Evolutionary conservation across 176 grass and related monocot genomes (phyloP).

Genomic region (Elymus sibiricus): DNA sequence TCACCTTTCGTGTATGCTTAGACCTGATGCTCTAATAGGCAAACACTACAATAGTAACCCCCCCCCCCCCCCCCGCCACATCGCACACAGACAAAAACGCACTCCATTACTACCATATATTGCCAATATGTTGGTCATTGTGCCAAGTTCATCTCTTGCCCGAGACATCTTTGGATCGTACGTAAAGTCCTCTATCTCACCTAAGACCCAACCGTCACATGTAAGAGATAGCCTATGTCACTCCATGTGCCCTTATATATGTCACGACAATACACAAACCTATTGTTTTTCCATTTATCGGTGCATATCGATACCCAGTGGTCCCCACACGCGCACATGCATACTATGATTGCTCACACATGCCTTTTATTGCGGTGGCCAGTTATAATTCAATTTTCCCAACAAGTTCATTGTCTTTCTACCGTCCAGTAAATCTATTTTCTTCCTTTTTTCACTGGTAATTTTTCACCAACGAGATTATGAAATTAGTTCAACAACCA

Average conservation of each 20-base stretch:
- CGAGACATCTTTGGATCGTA: not conserved
- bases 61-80: too few relatives aligned
- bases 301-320: not conserved
- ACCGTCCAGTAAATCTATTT: not conserved
- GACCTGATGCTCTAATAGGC: not conserved
- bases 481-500: too few relatives aligned
- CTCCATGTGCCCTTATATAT: not conserved
- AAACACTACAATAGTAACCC: not conserved
- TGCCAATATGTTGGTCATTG: not conserved
- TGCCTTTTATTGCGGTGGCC: not conserved
- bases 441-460: not conserved
- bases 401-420: not conserved
- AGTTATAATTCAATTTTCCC: not conserved
- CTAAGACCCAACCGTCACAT: not conserved
- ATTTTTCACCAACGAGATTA: not conserved
- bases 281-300: not conserved
- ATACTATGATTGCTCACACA: not conserved
- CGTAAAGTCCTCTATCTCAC: not conserved
- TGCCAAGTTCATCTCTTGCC: not conserved
- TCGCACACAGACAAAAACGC: not conserved
- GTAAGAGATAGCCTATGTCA: not conserved
- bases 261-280: not conserved
- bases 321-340: not conserved
- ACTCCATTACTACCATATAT: not conserved
- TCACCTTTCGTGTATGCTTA: not conserved